These are phyloP conservation scores for Cladophialophora exuberans DNA, from an alignment of 2,329 filamentous ascomycete genomes.

Conservation along the genomic window DNA sequence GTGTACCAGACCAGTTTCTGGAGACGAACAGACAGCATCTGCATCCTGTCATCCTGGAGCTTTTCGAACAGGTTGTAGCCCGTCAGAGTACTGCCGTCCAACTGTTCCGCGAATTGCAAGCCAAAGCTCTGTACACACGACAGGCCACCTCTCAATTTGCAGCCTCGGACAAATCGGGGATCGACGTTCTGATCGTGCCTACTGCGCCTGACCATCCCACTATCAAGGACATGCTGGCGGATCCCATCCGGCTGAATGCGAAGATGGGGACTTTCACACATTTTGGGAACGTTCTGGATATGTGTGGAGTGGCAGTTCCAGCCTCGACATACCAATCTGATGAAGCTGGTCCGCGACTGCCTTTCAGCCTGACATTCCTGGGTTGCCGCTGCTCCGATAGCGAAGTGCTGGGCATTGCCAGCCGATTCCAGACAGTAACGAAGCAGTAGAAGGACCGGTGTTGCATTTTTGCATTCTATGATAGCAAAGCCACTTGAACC, in stretches of 20 bases:
- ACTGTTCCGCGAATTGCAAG: conserved; percentile 53
- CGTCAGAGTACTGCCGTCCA: conserved; percentile 49
- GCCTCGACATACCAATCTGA: conserved; percentile 44
- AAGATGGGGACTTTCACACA: conserved; percentile 61
- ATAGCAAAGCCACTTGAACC: background rate
- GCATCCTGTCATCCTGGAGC: conserved; percentile 53
- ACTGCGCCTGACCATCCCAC: conserved; percentile 59
- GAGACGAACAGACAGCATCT: conserved; percentile 43
- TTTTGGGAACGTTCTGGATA: conserved; percentile 64
- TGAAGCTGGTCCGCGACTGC: conserved; percentile 25
- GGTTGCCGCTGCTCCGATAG: conserved; percentile 50
- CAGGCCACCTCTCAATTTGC: conserved; percentile 22
- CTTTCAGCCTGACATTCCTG: conserved; percentile 35
- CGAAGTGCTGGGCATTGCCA: conserved; percentile 52
- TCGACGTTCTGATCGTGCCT: conserved; percentile 58
- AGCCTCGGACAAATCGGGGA: conserved; percentile 33
- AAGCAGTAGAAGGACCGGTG: background rate
- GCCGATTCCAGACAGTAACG: conserved; percentile 40
- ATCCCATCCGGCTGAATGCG: conserved; percentile 60
- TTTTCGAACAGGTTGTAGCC: conserved; percentile 47
- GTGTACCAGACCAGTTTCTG: conserved; percentile 45
- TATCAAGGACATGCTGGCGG: conserved; percentile 53
- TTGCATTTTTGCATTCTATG: background rate
- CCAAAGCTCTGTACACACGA: conserved; percentile 43
- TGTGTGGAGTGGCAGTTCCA: conserved; percentile 58